Base-by-base conservation (phyloP, 352 stramenopile species). In the Phytopythium chamaehyphon region DNA sequence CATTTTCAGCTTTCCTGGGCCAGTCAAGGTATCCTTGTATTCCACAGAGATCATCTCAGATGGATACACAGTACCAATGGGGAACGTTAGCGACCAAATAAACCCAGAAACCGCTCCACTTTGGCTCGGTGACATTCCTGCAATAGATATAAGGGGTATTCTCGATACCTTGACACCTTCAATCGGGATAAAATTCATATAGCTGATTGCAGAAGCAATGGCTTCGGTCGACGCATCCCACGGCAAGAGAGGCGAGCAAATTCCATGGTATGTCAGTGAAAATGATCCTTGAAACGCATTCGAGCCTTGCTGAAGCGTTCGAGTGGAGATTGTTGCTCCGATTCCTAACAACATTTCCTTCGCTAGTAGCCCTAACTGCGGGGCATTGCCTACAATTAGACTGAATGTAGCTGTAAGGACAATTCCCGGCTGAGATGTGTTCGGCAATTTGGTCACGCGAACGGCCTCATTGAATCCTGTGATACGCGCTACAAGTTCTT, bases 221-320 rank as follows among this genome's bases (percentile, higher is more conserved):
- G 95, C 84, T 43, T 89, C 76, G 14, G 83, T 78, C 4, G 87
- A 87, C n/a, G 88, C 66, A 55, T 97, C 89, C 67, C 81, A 81
- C 8, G 69, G 42, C 23, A 98, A 65, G 19, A 55, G 57, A 2
- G 69, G 71, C 1, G 89, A 89, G 10, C 44, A 59, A 14, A 86
- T 63, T 11, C 66, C 67, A 19, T 59, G 63, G 21, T 90, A 90
- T 0, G 33, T 51, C 6, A 93, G 59, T 7, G 36, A 16, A 45
- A 91, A 91, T 5, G 51, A 61, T 15, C 83, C 80, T 22, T 48
- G 54, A n/a, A 86, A 72, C 8, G 57, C 51, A 11, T 39, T 22
- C 0, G 71, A 69, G 3, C 71, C 78, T 44, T 76, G 59, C 21
- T 82, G 66, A 14, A 79, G 1, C 2, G 66, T 83, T 36, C 47